Evolutionary conservation across 495 filamentous ascomycete species (phyloP).

Genomic region (Neurospora sp.): DNA sequence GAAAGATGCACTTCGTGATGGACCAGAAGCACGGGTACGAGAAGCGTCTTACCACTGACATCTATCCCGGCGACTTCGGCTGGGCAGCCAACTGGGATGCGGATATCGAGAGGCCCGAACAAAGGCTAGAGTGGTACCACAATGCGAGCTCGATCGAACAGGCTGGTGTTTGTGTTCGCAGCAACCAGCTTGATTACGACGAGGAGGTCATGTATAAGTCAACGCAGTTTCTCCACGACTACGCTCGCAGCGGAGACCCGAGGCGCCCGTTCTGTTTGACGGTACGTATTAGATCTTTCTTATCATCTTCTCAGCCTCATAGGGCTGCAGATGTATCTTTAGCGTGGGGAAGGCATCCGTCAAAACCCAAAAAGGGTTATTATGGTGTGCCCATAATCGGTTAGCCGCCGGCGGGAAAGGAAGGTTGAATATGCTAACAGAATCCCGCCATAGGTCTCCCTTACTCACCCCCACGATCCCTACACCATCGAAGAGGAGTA

Average conservation of each 20-base stretch:
- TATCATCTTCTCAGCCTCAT: not conserved
- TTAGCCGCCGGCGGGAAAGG: slow-evolving; percentile 1
- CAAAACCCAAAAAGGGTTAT: not conserved
- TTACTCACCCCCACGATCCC: slow-evolving; percentile 86
- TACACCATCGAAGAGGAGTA: slow-evolving; percentile 83
- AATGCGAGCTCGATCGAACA: slow-evolving; percentile 84
- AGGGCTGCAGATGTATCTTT: not conserved
- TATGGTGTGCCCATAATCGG: not conserved
- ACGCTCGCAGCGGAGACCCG: slow-evolving; percentile 57
- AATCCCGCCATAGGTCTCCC: slow-evolving; percentile 46
- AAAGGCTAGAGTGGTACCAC: slow-evolving; percentile 82
- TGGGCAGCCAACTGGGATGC: slow-evolving; percentile 84
- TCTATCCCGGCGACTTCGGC: slow-evolving; percentile 84
- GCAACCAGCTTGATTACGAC: slow-evolving; percentile 91
- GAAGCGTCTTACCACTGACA: slow-evolving; percentile 77
- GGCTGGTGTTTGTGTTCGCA: slow-evolving; percentile 69
- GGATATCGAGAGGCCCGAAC: slow-evolving; percentile 48
- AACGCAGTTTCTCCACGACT: slow-evolving; percentile 73
- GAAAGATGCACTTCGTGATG: slow-evolving; percentile 94
- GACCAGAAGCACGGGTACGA: slow-evolving; percentile 90
- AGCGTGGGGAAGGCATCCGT: not conserved
- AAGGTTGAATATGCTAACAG: not conserved
- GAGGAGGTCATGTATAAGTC: slow-evolving; percentile 85
- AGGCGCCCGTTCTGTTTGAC: slow-evolving; percentile 77
- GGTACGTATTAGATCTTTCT: slow-evolving; percentile 17